Evolutionary conservation across 192 early-diverging fungal genomes (phyloP).

Genomic region (Coemansia sp.): DNA sequence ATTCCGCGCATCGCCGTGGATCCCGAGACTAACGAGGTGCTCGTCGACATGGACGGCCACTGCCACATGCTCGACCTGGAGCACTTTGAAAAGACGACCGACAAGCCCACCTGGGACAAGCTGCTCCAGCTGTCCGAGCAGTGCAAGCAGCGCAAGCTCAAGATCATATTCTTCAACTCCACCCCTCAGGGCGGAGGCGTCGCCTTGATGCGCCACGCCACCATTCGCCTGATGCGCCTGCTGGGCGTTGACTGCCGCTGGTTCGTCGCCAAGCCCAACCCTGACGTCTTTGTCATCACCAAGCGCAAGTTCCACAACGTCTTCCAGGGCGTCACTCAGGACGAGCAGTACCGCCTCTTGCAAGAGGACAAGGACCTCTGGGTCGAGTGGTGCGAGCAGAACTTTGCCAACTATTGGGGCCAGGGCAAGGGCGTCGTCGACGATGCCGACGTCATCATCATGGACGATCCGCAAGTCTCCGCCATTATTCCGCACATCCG

Average conservation of each 20-base stretch:
- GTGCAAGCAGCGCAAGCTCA: slow-evolving; percentile 62
- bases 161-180: slow-evolving; percentile 76
- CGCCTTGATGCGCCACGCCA: slow-evolving; percentile 86
- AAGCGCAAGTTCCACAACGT: slow-evolving; percentile 91
- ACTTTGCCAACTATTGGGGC: slow-evolving; percentile 77
- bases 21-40: slow-evolving; percentile 67
- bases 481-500: slow-evolving; percentile 83
- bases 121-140: slow-evolving; percentile 60
- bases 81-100: slow-evolving; percentile 69
- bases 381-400: slow-evolving; percentile 65
- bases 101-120: slow-evolving; percentile 68
- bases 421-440: slow-evolving; percentile 68
- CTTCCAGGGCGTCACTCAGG: slow-evolving; percentile 78
- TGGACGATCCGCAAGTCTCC: slow-evolving; percentile 85
- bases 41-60: slow-evolving; percentile 74
- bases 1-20: slow-evolving; percentile 70
- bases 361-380: slow-evolving; percentile 67
- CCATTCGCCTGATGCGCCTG: slow-evolving; percentile 69
- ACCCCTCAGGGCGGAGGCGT: slow-evolving; percentile 88
- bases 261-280: slow-evolving; percentile 83
- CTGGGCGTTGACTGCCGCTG: slow-evolving; percentile 71
- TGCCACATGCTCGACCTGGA: slow-evolving; percentile 67
- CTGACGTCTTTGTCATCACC: slow-evolving; percentile 85
- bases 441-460: slow-evolving; percentile 79
- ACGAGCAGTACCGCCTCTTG: slow-evolving; percentile 52